Conservation (phyloP, 2,329 filamentous ascomycete genomes). For the Grosmannia clavigera region DNA sequence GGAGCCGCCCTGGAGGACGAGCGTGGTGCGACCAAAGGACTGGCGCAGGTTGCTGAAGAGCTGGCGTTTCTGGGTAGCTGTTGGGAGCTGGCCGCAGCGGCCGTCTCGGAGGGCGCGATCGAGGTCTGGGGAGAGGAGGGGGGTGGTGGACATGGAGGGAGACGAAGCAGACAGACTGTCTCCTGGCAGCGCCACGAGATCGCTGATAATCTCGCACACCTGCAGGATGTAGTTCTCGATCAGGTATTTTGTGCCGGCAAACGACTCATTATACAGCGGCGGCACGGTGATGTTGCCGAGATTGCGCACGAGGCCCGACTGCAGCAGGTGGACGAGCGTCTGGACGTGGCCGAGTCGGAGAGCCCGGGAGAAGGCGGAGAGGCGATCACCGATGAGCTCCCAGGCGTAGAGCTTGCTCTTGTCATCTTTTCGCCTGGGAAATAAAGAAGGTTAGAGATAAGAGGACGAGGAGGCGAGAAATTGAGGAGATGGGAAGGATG, state of each 20-base stretch:
- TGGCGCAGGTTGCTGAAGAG: constrained; percentile 78
- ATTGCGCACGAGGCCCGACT: constrained; percentile 70
- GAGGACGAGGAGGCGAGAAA: neutral
- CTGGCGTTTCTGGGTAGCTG: constrained; percentile 50
- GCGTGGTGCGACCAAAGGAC: constrained; percentile 73
- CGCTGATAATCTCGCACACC: constrained; percentile 67
- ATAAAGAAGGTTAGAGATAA: neutral
- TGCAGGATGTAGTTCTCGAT: constrained; percentile 87
- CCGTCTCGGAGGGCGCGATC: constrained; percentile 9
- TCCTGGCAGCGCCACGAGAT: constrained; percentile 57
- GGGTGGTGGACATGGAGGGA: neutral
- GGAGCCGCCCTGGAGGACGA: constrained; percentile 80
- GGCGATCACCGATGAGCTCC: constrained; percentile 65
- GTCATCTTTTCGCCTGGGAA: constrained; percentile 62
- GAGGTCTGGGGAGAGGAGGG: constrained; percentile 8
- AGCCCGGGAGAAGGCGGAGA: constrained; percentile 22
- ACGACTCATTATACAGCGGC: constrained; percentile 71
- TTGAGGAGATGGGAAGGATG: neutral
- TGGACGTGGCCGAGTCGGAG: constrained; percentile 48
- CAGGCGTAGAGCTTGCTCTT: constrained; percentile 77
- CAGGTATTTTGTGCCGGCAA: constrained; percentile 77
- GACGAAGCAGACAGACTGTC: neutral
- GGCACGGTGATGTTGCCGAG: constrained; percentile 81
- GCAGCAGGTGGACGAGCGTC: constrained; percentile 64
- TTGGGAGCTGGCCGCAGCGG: neutral